These are phyloP conservation scores for Suillus clintonianus DNA, from an alignment of 768 basidiomycete species.

Conservation along the genomic window DNA sequence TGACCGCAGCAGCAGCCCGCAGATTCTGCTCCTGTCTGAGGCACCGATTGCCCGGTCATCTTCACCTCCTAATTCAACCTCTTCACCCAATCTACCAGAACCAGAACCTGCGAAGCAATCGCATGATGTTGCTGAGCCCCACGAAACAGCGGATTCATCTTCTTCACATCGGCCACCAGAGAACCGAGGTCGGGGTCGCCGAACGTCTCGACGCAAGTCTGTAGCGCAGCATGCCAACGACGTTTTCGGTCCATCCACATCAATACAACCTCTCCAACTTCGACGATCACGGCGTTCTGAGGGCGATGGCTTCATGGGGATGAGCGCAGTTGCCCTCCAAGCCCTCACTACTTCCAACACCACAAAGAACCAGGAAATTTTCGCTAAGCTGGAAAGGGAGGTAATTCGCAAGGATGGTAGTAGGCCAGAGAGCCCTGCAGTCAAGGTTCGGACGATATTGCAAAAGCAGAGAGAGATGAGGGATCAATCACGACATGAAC, in stretches of 20 bases:
- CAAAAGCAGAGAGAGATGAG: slow-evolving; percentile 72
- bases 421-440: slow-evolving; percentile 78
- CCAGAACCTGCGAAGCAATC: slow-evolving; percentile 10
- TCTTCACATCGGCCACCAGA: slow-evolving; percentile 2
- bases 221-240: slow-evolving; percentile 37
- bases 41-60: not conserved
- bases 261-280: slow-evolving; percentile 32
- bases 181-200: slow-evolving; percentile 34
- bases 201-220: slow-evolving; percentile 55
- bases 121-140: slow-evolving; percentile 17
- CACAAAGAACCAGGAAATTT: slow-evolving; percentile 65
- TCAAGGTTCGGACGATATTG: slow-evolving; percentile 66
- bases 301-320: slow-evolving; percentile 55
- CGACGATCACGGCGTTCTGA: slow-evolving; percentile 44
- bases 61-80: too few relatives aligned
- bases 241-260: slow-evolving; percentile 35
- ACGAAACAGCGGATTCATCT: slow-evolving; percentile 3
- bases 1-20: not conserved
- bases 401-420: slow-evolving; percentile 68
- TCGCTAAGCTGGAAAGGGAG: slow-evolving; percentile 65
- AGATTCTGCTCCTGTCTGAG: not conserved
- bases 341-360: slow-evolving; percentile 76
- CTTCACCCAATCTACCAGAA: slow-evolving; percentile 15
- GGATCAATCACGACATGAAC: slow-evolving; percentile 50
- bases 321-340: slow-evolving; percentile 70